Base-by-base conservation (phyloP, 129 eudicot species). In the Chrysanthemum lavandulifolium region DNA sequence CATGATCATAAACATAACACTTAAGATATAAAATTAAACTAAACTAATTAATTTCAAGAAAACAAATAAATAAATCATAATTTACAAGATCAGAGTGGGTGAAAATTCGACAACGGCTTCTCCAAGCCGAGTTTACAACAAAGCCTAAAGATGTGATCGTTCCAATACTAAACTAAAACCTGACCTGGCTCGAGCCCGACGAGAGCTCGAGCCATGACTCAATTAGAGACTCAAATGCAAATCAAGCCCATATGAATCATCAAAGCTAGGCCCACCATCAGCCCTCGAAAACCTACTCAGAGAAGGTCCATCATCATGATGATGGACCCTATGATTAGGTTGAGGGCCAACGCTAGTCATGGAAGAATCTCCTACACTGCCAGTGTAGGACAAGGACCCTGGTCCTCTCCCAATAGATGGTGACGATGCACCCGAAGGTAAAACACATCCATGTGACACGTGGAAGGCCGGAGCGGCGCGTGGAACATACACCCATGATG, bases 161-260 rank as follows among this genome's bases (percentile, higher is more conserved):
- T 9, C 57, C 59, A 33, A 11, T 59, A 72, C 71, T 49, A 57
- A 70, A 59, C 76, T 70, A 70, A 59, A 57, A 54, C 56, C 61
- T 13, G 2, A 49, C 33, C 6, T 59, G 29, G 69, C 67, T 80
- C 71, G 83, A 58, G 93, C 82, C 62, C 0, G 43, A 36, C 0
- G 36, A 31, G 59, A 23, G 69, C 70, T 80, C 73, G 83, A 58
- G 93, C 82, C 66, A 82, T 79, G 67, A 76, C 81, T 68, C 21
- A 86, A 88, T 47, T 89, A 92, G 25, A 91, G 85, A 82, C 97
- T 88, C 16, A 91, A 86, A 68, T 92, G 97, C 78, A 92, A 82
- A 68, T 92, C 97, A 77, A 92, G 77, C 66, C 96, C 97, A 66
- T 84, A 78, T 16, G 83, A 63, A 67, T 88, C 97, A 70, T 88